Base-by-base conservation (phyloP, 495 filamentous ascomycete species). In the Penicillium salamii region DNA sequence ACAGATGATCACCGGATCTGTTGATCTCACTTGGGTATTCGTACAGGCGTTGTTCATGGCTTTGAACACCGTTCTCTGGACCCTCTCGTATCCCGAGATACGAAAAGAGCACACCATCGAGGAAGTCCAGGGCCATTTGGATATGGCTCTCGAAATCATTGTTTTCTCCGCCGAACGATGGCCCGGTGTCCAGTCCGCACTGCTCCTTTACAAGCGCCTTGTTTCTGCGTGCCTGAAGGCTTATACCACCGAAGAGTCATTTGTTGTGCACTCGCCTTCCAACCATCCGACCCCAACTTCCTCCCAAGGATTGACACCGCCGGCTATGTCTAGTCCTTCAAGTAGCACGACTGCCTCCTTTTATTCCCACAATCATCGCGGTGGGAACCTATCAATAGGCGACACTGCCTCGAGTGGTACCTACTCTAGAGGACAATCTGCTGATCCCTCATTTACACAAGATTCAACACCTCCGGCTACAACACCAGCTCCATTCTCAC, bases 21-120 rank as follows among this genome's bases (percentile, higher is more conserved):
- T 92, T 17, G 92, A 96, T 59, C 71, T 96, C 46, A 95, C 90
- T 3, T 97, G 91, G 90, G 84, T 95, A 31, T 96, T 95, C 60
- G 80, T 92, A 7, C 80, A 95, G 49, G 80, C 86, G 31, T 75
- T 96, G 17, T 96, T 95, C 68, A 89, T 90, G 79, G 82, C 85
- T 13, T 75, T 96, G 33, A 92, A 93, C 58, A 90, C 87, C 18
- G 78, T 95, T 28, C 80, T 97, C 2, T 97, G 92, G 92, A 77
- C 85, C 7, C 77, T 95, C 18, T 92, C 89, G 3, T 95, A 92
- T 59, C 79, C 85, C 11, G 88, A 91, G 47, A 81, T 96, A 37
- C 87, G 92, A 18, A 74, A 73, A 37, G 68, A 79, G 20, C 83
- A 95, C 64, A 58, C 71, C 12, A 79, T 80, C 19, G 83, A 87